Evolutionary conservation across 2,329 filamentous ascomycete species (phyloP), one percentile per base, ranked within the genome.

Genomic region (Fusarium buharicum): DNA sequence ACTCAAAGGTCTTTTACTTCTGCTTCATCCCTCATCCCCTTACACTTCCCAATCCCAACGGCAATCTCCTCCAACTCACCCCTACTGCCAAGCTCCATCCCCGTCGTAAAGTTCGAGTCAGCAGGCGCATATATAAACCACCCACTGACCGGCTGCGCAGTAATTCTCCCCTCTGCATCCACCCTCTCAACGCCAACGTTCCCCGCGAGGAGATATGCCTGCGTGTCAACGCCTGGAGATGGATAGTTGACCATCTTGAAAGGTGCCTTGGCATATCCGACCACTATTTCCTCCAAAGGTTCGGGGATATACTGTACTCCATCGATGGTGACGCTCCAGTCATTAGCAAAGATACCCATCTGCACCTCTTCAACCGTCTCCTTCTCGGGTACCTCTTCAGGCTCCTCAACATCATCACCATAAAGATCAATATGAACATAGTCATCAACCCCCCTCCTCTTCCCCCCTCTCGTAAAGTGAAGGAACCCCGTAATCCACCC

Each of bases 401-500:
- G 41, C 0, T 59, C 55, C 1, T 45, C 49, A 1, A 46, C 46
- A 16, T 57, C 51, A n/a, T 24, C 34, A 13, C 16, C 40, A 14
- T 14, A 33, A 13, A 33, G 12, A 33, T 33, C 12, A 8, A 33
- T n/a, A 30, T 30, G 12, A 30, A 30, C 13, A n/a, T 28, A 24
- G 8, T 37, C 34, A 2, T n/a, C 2, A 41, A 28, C 20, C 2
- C 55, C 56, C 4, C 56, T 43, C 1, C 69, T 48, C 1, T 43
- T 31, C 0, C 81, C 82, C 14, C 75, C 54, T 1, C 62, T 67
- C 14, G 71, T 64, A 78, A 80, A 84, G 60, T 78, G 79, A 61
- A 78, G 72, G 57, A 84, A 82, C 0, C 76, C 79, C 1, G 78
- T 79, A 48, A 83, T 75, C 81, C 81, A 84, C 6, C 82, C 82